Evolutionary conservation across 2,329 filamentous ascomycete genomes (phyloP), one percentile per base, ranked within the genome.

Genomic region (Fusarium albidum): DNA sequence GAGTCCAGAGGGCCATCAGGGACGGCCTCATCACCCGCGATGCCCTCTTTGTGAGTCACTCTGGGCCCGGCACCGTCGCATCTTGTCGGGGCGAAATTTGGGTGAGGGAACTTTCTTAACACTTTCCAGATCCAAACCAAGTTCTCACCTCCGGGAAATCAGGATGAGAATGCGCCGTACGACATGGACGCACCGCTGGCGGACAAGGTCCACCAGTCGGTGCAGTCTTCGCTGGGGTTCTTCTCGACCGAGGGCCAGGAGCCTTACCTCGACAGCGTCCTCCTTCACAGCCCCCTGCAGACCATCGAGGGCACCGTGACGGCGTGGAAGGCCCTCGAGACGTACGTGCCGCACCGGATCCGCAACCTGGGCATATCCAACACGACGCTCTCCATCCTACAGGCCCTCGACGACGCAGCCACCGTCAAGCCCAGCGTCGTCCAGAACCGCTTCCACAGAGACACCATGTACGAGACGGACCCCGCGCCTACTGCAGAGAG

Each of bases 331-430:
- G 73, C 83, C 0, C 77, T 94, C 12, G 83, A 89, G 67, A 74
- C 79, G 4, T 91, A 88, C 65, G 85, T 91, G 1, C 88, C 89
- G 0, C 68, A 80, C 61, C 71, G 66, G 35, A 85, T 93, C 57
- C 85, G 84, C 33, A 79, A 84, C 26, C 77, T 95, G 8, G 91
- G 91, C 33, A 87, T 95, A 49, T 92, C 89, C 47, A 95, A 95
- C 71, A 82, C 83, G n/a, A 75, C 78, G n/a, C 72, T 89, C 3
- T 69, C 77, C 0, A 71, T 84, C 2, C 77, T 95, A 1, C 69
- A 80, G 45, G 71, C 73, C 5, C 73, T 92, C 1, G 77, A 79
- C 52, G 66, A 76, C 2, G 64, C 73, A 14, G 75, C 77, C 4
- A 72, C 64, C 0, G 55, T 77, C 34, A 75, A 73, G 54, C 78